Conservation (phyloP, 768 basidiomycete genomes). For the Tylopilus balloui region DNA sequence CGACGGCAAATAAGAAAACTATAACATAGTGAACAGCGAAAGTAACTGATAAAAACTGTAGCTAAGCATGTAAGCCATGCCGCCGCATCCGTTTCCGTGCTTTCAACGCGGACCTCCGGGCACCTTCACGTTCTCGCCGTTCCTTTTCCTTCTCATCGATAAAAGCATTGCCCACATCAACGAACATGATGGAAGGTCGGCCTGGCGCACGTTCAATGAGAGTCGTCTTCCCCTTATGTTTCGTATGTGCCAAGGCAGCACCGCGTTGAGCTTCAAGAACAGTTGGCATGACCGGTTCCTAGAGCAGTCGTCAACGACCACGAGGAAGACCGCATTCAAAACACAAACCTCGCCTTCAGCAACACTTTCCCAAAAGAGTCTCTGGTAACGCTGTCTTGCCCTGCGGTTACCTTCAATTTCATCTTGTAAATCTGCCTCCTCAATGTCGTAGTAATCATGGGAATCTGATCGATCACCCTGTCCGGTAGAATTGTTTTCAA, state of each 20-base stretch:
- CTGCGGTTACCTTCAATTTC: slow-evolving; percentile 51
- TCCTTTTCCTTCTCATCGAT: slow-evolving; percentile 51
- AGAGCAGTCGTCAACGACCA: neutral
- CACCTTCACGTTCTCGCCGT: slow-evolving; percentile 46
- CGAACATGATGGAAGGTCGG: slow-evolving; percentile 57
- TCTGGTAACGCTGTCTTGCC: slow-evolving; percentile 61
- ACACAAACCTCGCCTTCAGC: slow-evolving; percentile 60
- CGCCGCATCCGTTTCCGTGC: slow-evolving; percentile 28
- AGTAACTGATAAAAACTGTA: neutral
- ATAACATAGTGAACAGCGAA: neutral
- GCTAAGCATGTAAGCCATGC: slow-evolving; percentile 8
- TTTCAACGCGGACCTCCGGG: slow-evolving; percentile 40
- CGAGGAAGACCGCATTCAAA: neutral
- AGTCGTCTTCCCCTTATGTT: slow-evolving; percentile 35
- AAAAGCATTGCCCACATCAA: slow-evolving; percentile 73
- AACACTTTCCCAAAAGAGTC: slow-evolving; percentile 76
- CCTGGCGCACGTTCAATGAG: slow-evolving; percentile 38
- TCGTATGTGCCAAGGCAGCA: slow-evolving; percentile 36
- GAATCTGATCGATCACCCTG: neutral
- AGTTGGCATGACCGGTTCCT: slow-evolving; percentile 65
- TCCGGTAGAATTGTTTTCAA: slow-evolving; percentile 6
- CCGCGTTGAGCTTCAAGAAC: slow-evolving; percentile 47
- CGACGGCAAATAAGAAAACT: too few relatives aligned
- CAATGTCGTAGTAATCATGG: slow-evolving; percentile 41
- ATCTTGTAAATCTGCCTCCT: slow-evolving; percentile 60